These are phyloP conservation scores for Agaricales sp. DNA, from an alignment of 1,284 basidiomycete species.

Conservation along the genomic window DNA sequence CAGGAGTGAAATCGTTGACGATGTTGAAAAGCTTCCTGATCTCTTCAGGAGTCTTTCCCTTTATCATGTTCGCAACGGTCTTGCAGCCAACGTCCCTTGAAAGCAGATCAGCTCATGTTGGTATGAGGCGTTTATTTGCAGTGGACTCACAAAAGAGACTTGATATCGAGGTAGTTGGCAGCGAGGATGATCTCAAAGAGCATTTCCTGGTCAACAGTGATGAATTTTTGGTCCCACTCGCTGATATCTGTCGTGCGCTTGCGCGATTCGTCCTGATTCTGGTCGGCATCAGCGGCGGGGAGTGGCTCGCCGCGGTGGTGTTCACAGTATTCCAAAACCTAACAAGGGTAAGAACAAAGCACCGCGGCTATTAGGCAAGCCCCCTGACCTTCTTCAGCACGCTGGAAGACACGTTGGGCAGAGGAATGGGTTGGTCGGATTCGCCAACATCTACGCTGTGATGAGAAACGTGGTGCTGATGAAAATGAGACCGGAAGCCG, in stretches of 20 bases:
- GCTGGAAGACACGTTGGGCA: slow-evolving; percentile 94
- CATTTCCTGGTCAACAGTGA: slow-evolving; percentile 95
- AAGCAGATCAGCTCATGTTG: slow-evolving; percentile 4
- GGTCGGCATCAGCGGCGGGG: slow-evolving; percentile 77
- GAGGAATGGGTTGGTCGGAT: slow-evolving; percentile 86
- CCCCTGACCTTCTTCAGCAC: slow-evolving; percentile 86
- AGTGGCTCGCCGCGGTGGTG: slow-evolving; percentile 96
- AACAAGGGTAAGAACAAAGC: slow-evolving; percentile 8
- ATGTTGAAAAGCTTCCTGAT: slow-evolving; percentile 97
- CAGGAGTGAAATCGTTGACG: slow-evolving; percentile 97
- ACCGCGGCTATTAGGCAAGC: slow-evolving; percentile 6
- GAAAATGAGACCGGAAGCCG: slow-evolving; percentile 7
- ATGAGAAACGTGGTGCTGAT: slow-evolving; percentile 11
- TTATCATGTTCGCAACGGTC: slow-evolving; percentile 99
- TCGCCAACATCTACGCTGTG: slow-evolving; percentile 75
- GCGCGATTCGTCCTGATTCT: slow-evolving; percentile 85
- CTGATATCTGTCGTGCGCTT: slow-evolving; percentile 96
- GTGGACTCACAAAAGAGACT: slow-evolving; percentile 80
- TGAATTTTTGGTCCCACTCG: slow-evolving; percentile 99
- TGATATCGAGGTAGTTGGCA: slow-evolving; percentile 99
- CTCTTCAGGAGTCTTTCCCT: slow-evolving; percentile 94
- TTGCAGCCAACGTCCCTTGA: slow-evolving; percentile 96
- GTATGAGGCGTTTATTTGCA: slow-evolving; percentile 2
- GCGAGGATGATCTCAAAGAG: slow-evolving; percentile 99
- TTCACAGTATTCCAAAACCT: slow-evolving; percentile 99